Evolutionary conservation across 352 stramenopile genomes (phyloP).

Genomic region (Globisporangium canariense): DNA sequence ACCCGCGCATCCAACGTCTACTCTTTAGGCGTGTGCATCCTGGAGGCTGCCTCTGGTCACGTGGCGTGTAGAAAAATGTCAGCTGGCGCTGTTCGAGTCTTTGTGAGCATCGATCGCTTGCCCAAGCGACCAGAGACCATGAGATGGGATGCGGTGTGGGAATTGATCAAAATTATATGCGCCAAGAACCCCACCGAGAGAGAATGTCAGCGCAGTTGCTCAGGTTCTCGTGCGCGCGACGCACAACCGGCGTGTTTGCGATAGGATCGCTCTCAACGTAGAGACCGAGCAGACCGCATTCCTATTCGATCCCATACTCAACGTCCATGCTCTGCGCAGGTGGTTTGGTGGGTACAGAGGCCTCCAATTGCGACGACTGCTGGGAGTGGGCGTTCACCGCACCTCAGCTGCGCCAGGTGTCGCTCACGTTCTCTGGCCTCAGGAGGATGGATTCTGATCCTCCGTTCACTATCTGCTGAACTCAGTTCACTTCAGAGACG

Average conservation of each 20-base stretch:
- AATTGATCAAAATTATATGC: background rate
- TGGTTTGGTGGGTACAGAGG: slow-evolving; percentile 22
- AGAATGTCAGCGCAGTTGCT: slow-evolving; percentile 81
- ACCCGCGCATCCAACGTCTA: background rate
- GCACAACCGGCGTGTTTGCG: slow-evolving; percentile 80
- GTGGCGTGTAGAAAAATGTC: background rate
- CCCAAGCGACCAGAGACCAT: background rate
- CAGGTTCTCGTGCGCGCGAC: slow-evolving; percentile 78
- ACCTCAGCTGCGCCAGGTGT: too few relatives aligned
- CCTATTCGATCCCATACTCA: slow-evolving; percentile 85
- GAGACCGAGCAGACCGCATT: slow-evolving; percentile 73
- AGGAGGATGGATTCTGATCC: too few relatives aligned
- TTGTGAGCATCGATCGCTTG: slow-evolving; percentile 1
- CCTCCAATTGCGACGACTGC: too few relatives aligned
- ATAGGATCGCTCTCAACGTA: slow-evolving; percentile 83
- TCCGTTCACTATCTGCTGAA: too few relatives aligned
- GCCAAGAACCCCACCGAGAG: background rate
- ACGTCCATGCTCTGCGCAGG: slow-evolving; percentile 58
- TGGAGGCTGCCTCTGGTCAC: background rate
- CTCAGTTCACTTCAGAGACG: too few relatives aligned
- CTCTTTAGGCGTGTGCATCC: background rate
- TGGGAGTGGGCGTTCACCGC: too few relatives aligned
- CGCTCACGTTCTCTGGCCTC: too few relatives aligned
- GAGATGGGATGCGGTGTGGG: background rate
- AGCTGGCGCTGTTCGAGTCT: background rate